phyloP scores from a whole-genome alignment of 805 yeast genomes.

The Isabelozyma heimii region DNA sequence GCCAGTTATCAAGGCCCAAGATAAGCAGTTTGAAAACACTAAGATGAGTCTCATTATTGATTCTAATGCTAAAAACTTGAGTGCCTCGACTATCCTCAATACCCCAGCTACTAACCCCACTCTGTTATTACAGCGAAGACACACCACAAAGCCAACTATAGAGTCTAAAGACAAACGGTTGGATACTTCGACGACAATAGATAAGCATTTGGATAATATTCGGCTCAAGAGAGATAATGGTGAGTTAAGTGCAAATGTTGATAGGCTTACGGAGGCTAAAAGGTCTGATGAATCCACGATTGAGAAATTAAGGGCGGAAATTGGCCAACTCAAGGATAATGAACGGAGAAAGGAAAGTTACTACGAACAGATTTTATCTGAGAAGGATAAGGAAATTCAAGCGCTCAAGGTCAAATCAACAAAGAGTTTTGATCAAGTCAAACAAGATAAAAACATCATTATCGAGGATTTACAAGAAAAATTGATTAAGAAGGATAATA shows the following conservation, averaged over 20 bases:
- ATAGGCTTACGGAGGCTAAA: slow-evolving; percentile 7
- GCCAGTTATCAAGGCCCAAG: slow-evolving; percentile 31
- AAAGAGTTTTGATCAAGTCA: neutral
- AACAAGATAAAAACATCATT: slow-evolving; percentile 5
- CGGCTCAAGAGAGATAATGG: slow-evolving; percentile 30
- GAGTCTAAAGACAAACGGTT: slow-evolving; percentile 11
- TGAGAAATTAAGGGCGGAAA: slow-evolving; percentile 4
- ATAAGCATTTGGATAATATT: slow-evolving; percentile 42
- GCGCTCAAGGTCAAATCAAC: slow-evolving; percentile 1
- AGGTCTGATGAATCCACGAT: slow-evolving; percentile 6
- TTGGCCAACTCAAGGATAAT: slow-evolving; percentile 3
- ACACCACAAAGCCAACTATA: slow-evolving; percentile 1
- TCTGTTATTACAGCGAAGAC: slow-evolving; percentile 19
- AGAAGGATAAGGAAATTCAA: slow-evolving; percentile 6
- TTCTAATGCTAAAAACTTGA: slow-evolving; percentile 1
- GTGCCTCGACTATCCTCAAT: neutral
- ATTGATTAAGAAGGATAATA: slow-evolving; percentile 8
- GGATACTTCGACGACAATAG: slow-evolving; percentile 37
- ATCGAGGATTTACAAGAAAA: slow-evolving; percentile 10
- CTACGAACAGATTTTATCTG: slow-evolving; percentile 1
- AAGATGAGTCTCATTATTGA: slow-evolving; percentile 18
- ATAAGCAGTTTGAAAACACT: slow-evolving; percentile 9
- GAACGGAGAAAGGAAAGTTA: slow-evolving; percentile 1
- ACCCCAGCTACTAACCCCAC: slow-evolving; percentile 21
- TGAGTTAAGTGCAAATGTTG: slow-evolving; percentile 13